phyloP scores from a whole-genome alignment of 441 rosid genomes.

The Erodium trifolium region DNA sequence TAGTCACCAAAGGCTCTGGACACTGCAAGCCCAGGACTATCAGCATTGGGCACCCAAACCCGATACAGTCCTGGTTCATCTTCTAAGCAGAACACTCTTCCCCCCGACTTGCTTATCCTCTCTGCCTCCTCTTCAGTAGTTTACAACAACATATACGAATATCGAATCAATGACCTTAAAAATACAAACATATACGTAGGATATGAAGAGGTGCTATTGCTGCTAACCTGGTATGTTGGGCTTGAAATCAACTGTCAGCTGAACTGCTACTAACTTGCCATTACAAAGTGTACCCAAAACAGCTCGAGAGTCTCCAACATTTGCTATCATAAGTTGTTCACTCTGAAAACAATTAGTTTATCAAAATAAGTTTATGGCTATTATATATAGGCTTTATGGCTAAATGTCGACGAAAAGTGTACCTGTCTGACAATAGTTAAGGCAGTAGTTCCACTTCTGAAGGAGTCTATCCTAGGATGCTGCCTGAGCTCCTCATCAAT shows the following conservation, averaged over 20 bases:
- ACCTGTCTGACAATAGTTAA: constrained; percentile 73
- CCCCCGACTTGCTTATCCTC: constrained; percentile 54
- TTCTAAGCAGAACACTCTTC: constrained; percentile 48
- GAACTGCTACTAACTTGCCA: constrained; percentile 53
- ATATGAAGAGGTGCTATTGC: not conserved
- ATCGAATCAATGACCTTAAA: too few relatives aligned
- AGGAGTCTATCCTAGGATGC: constrained; percentile 51
- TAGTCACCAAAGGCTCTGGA: constrained; percentile 91
- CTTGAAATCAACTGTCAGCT: constrained; percentile 73
- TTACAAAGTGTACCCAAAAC: constrained; percentile 61
- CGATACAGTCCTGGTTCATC: constrained; percentile 87
- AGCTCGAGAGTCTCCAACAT: constrained; percentile 86
- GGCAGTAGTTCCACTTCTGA: constrained; percentile 68
- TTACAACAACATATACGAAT: too few relatives aligned
- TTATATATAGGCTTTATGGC: too few relatives aligned
- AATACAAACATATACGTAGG: too few relatives aligned
- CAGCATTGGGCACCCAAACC: constrained; percentile 64
- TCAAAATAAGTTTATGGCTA: too few relatives aligned
- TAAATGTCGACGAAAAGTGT: not conserved
- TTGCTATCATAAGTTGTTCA: constrained; percentile 56
- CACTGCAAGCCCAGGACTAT: constrained; percentile 61
- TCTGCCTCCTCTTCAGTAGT: constrained; percentile 66
- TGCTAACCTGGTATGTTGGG: constrained; percentile 65
- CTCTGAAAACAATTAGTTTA: constrained; percentile 27
- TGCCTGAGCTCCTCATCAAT: constrained; percentile 64